These are phyloP conservation scores for Bipolaris zeicola DNA, from an alignment of 2,329 filamentous ascomycete genomes.

Conservation along the genomic window DNA sequence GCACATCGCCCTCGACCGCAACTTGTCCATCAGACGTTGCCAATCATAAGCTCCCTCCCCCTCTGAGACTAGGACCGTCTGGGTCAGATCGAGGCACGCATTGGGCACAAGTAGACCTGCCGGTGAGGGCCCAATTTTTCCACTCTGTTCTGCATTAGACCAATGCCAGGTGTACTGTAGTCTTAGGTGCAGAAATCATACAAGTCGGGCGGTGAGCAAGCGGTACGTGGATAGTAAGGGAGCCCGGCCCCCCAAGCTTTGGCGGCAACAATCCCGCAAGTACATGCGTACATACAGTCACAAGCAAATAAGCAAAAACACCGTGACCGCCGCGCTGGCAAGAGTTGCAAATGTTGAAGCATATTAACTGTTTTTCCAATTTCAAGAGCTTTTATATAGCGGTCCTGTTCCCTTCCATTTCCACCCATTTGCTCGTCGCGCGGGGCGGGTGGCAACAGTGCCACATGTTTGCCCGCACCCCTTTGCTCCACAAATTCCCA, in stretches of 20 bases:
- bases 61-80: conserved; percentile 19
- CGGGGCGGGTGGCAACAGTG: conserved; percentile 15
- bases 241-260: conserved; percentile 9
- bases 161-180: conserved; percentile 11
- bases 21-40: conserved; percentile 22
- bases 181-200: conserved; percentile 17
- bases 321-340: background rate
- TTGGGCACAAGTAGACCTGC: conserved; percentile 21
- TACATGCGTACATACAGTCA: background rate
- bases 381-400: conserved; percentile 37
- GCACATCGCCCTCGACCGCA: conserved; percentile 22
- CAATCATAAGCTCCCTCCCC: conserved; percentile 18
- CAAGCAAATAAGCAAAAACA: background rate
- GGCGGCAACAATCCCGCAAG: conserved; percentile 1
- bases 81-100: conserved; percentile 18
- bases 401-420: conserved; percentile 21
- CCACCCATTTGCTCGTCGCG: conserved; percentile 13
- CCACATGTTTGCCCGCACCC: conserved; percentile 14
- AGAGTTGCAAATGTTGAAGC: background rate
- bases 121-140: conserved; percentile 31
- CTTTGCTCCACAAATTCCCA: conserved; percentile 13
- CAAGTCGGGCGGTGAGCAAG: conserved; percentile 14
- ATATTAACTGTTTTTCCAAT: conserved; percentile 43
- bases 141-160: conserved; percentile 23
- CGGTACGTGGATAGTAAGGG: conserved; percentile 23